Conservation (phyloP, 2,329 filamentous ascomycete species). For the Apiospora pterosperma region DNA sequence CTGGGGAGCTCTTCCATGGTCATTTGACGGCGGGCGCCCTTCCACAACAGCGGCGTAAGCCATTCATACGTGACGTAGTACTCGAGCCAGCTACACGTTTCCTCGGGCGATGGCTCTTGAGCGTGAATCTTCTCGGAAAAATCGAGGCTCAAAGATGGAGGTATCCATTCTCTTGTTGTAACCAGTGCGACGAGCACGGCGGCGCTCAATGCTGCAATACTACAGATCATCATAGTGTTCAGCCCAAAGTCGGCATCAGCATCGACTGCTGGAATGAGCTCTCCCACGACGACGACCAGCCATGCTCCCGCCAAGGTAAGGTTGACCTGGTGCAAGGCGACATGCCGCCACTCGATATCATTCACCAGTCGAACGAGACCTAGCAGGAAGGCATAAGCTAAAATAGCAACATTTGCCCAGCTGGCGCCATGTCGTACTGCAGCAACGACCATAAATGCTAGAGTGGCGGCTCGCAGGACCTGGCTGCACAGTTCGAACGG, state of each 20-base stretch:
- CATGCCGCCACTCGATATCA: constrained; percentile 41
- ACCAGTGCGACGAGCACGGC: constrained; percentile 36
- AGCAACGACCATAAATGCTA: constrained; percentile 37
- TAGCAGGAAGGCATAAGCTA: constrained; percentile 39
- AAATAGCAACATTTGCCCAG: constrained; percentile 32
- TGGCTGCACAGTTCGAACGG: constrained; percentile 42
- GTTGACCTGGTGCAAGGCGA: constrained; percentile 47
- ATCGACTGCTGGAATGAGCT: constrained; percentile 43
- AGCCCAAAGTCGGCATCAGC: constrained; percentile 26
- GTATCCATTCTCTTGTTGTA: constrained; percentile 50
- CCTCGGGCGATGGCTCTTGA: constrained; percentile 44
- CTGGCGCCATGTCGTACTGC: constrained; percentile 30
- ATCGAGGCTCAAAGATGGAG: constrained; percentile 36
- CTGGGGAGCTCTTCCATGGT: constrained; percentile 45
- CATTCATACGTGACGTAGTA: constrained; percentile 50
- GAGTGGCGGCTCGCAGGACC: constrained; percentile 32
- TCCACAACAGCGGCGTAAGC: constrained; percentile 47
- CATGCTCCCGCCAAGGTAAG: constrained; percentile 36
- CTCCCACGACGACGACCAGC: constrained; percentile 31
- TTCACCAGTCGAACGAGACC: constrained; percentile 40
- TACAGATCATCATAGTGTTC: constrained; percentile 29
- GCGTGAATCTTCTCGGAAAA: constrained; percentile 33
- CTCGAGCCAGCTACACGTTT: constrained; percentile 51
- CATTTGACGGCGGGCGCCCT: constrained; percentile 40
- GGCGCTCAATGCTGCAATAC: constrained; percentile 32